Base-by-base conservation (phyloP, 129 eudicot species). In the Scalesia atractyloides region DNA sequence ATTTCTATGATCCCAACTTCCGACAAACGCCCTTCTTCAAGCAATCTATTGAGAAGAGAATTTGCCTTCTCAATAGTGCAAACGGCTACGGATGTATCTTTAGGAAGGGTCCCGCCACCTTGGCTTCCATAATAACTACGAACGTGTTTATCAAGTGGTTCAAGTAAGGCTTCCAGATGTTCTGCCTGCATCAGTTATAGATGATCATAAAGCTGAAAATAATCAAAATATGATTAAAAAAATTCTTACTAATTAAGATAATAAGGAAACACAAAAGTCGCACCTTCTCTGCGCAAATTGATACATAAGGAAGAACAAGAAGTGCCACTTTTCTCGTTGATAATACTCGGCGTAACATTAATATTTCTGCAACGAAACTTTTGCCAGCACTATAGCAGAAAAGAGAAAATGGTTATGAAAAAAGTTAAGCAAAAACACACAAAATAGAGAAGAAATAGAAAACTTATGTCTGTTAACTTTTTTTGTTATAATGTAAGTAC, bases 21-120 rank as follows among this genome's bases (percentile, higher is more conserved):
- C 36, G 96, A 91, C 68, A 94, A 78, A 60, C 99, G 91, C 46
- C 96, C 99, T 80, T 94, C 99, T 85, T 94, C 97, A 15, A 94
- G 83, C 84, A 94, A 70, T 82, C 91, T 81, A 78, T 94, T 94
- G 36, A 94, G 83, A 74, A 94, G 77, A 39, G 99, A 94, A 63
- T 94, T 94, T 77, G 99, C 97, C 81, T 94, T 94, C 78, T 94
- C 99, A 30, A 94, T 94, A 37, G 99, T 94, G 83, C 99, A 94
- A 63, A 94, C 96, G 71, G 97, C 99, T n/a, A 94, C 93, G 58
- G 97, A 84, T 39, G 99, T 94, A 68, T 94, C 99, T 85, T 94
- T 94, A n/a, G 97, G 96, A 84, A 94, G 97, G 26, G 91, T 79
- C 47, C 97, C 96, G 50, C 99, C 97, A 47, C 99, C 99, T 80